A percentile compares a stretch with the other conserved stretches of the same genome.
Conservation (phyloP, 2,329 filamentous ascomycete genomes). For the Nothomitra cinnamomea region DNA sequence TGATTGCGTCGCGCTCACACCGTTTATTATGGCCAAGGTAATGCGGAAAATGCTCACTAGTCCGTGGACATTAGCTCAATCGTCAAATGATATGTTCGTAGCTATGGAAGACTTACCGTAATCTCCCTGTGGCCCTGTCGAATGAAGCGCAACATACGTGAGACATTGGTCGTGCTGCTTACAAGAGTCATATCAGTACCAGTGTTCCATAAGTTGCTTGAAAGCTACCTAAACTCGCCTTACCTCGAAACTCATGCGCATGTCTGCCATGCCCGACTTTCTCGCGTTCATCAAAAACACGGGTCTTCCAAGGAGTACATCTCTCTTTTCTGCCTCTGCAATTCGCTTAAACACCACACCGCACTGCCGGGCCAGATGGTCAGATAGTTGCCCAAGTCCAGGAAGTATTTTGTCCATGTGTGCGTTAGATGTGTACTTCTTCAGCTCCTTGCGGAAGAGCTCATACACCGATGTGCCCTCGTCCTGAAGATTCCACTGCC, state of each 20-base stretch:
- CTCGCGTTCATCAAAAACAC: slow-evolving; percentile 28
- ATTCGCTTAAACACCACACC: slow-evolving; percentile 48
- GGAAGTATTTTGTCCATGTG: slow-evolving; percentile 35
- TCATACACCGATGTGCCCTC: slow-evolving; percentile 26
- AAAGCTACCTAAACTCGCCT: slow-evolving; percentile 10
- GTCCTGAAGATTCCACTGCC: slow-evolving; percentile 24
- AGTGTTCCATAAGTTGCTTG: slow-evolving; percentile 17
- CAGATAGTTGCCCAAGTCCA: slow-evolving; percentile 45
- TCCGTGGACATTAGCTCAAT: neutral
- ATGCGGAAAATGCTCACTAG: slow-evolving; percentile 17
- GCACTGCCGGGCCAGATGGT: slow-evolving; percentile 39
- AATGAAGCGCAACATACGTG: slow-evolving; percentile 1
- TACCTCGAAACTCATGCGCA: slow-evolving; percentile 39
- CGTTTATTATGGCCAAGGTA: slow-evolving; percentile 15
- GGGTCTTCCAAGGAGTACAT: slow-evolving; percentile 47
- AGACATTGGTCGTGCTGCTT: slow-evolving; percentile 19
- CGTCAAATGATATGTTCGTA: neutral
- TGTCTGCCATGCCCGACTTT: slow-evolving; percentile 29
- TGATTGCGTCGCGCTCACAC: slow-evolving; percentile 15
- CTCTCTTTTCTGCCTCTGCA: slow-evolving; percentile 50
- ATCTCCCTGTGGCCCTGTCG: neutral
- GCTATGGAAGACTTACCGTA: neutral
- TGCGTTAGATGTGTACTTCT: slow-evolving; percentile 29
- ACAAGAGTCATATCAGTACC: slow-evolving; percentile 23
- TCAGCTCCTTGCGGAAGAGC: slow-evolving; percentile 32